phyloP scores from a whole-genome alignment of 2,329 filamentous ascomycete species.

The Colletotrichum eremochloae region DNA sequence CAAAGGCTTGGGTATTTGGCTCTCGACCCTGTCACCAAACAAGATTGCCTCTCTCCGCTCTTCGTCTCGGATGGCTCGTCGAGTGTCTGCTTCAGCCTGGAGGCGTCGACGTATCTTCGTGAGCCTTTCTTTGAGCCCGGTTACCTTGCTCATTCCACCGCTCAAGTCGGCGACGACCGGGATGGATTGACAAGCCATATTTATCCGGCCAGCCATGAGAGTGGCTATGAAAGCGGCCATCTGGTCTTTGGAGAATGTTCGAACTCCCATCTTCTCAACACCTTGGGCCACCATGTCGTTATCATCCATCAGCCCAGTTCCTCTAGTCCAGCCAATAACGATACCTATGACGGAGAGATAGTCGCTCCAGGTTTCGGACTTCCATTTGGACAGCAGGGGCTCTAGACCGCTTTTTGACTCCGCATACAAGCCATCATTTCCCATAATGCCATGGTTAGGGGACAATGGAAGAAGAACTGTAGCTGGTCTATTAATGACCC shows the following conservation, averaged over 20 bases:
- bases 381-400: conserved; percentile 97
- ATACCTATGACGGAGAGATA: conserved; percentile 98
- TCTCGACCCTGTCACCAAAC: neutral
- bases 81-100: conserved; percentile 93
- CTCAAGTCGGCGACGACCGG: conserved; percentile 97
- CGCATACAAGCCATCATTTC: conserved; percentile 96
- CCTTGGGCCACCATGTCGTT: conserved; percentile 98
- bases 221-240: conserved; percentile 99
- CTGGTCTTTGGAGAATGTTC: conserved; percentile 98
- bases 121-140: conserved; percentile 93
- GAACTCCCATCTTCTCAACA: conserved; percentile 94
- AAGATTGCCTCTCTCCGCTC: conserved; percentile 72
- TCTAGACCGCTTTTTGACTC: conserved; percentile 97
- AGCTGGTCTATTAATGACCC: conserved; percentile 93
- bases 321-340: conserved; percentile 98
- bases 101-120: conserved; percentile 92
- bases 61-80: conserved; percentile 93
- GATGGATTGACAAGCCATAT: conserved; percentile 93
- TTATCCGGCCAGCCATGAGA: conserved; percentile 91
- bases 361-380: conserved; percentile 96
- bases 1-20: conserved; percentile 95
- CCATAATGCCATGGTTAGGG: conserved; percentile 97
- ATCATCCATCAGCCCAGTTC: conserved; percentile 95
- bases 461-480: conserved; percentile 96
- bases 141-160: conserved; percentile 96